phyloP scores from a whole-genome alignment of 345 rosid species.

The Noccaea bulbosa region DNA sequence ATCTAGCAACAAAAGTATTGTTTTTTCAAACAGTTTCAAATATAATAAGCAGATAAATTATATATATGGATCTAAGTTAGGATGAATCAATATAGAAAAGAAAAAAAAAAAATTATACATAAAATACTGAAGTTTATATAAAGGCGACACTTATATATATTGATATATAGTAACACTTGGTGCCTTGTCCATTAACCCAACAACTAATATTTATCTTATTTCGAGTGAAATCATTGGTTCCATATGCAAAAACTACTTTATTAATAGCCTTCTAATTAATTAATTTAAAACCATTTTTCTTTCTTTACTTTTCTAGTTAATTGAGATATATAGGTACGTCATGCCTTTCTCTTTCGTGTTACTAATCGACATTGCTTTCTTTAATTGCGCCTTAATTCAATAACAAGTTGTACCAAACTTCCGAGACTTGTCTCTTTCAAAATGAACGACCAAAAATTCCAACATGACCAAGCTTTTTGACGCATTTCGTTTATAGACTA shows the following conservation, averaged over 20 bases:
- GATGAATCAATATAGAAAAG: not conserved
- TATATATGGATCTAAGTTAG: not conserved
- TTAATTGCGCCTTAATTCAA: slow-evolving; percentile 12
- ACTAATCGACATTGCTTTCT: slow-evolving; percentile 29
- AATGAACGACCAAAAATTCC: slow-evolving; percentile 23
- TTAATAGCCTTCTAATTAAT: not conserved
- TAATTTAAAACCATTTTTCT: not conserved
- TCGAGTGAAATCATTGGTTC: slow-evolving; percentile 1
- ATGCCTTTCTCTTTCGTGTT: slow-evolving; percentile 23
- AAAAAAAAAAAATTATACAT: not conserved
- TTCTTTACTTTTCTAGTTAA: not conserved
- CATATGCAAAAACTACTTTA: slow-evolving; percentile 20
- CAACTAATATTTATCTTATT: not conserved
- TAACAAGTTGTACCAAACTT: slow-evolving; percentile 19
- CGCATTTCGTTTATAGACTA: slow-evolving; percentile 38
- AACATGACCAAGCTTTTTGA: slow-evolving; percentile 38
- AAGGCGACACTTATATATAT: not conserved
- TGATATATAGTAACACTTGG: slow-evolving; percentile 8
- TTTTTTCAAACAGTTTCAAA: no score
- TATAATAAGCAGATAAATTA: no score
- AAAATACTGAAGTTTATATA: not conserved
- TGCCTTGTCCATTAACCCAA: slow-evolving; percentile 22
- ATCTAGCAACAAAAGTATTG: no score
- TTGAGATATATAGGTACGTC: slow-evolving; percentile 14
- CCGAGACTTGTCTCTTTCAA: slow-evolving; percentile 36